phyloP scores from a whole-genome alignment of 2,329 filamentous ascomycete genomes.

The Pseudogymnoascus sp. region DNA sequence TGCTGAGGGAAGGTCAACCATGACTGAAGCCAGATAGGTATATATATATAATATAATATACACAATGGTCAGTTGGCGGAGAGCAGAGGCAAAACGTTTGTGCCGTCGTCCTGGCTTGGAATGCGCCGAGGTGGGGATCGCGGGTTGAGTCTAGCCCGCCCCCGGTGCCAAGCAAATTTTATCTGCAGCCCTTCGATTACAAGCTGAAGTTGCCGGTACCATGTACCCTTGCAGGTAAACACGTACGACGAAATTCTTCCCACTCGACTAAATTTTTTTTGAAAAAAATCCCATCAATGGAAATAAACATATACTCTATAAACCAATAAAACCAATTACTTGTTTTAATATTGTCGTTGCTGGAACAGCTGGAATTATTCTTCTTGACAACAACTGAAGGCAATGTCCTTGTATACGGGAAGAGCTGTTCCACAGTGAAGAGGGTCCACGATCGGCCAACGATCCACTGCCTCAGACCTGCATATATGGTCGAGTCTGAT shows the following conservation, averaged over 20 bases:
- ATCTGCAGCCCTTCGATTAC: background rate
- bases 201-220: background rate
- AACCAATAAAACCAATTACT: no score
- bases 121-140: background rate
- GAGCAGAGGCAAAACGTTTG: background rate
- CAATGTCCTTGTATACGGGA: no score
- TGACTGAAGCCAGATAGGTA: background rate
- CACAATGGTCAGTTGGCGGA: background rate
- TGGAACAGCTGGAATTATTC: no score
- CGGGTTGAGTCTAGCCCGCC: background rate
- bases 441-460: background rate
- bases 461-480: conserved; percentile 6
- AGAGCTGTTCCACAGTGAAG: background rate
- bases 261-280: no score
- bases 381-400: no score
- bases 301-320: no score
- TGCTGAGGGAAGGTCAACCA: background rate
- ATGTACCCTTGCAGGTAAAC: background rate
- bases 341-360: no score
- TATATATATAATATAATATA: background rate
- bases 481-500: background rate
- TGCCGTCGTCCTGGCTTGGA: background rate
- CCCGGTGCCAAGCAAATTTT: background rate
- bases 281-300: no score
- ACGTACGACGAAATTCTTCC: no score